Conservation (phyloP, 2,329 filamentous ascomycete species). For the Stagonosporopsis vannaccii region DNA sequence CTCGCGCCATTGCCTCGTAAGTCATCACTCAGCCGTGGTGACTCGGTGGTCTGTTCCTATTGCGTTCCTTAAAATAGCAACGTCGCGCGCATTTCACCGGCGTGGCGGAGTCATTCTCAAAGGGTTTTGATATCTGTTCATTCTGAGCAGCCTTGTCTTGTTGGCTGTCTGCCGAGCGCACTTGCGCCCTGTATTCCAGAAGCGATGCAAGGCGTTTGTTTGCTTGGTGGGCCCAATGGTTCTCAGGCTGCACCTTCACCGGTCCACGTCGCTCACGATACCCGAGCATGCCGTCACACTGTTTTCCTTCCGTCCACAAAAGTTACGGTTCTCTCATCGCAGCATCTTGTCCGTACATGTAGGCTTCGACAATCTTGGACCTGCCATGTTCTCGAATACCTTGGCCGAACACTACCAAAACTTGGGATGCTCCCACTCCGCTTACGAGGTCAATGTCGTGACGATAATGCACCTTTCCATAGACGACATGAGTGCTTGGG, state of each 20-base stretch:
- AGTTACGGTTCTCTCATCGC: constrained; percentile 40
- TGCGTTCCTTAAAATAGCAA: constrained; percentile 36
- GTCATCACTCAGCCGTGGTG: constrained; percentile 1
- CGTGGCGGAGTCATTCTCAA: constrained; percentile 34
- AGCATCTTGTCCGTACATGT: constrained; percentile 24
- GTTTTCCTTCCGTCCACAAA: constrained; percentile 38
- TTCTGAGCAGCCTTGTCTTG: constrained; percentile 32
- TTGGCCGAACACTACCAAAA: constrained; percentile 21
- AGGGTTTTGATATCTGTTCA: constrained; percentile 32
- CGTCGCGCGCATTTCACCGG: constrained; percentile 36
- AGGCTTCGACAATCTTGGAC: constrained; percentile 32
- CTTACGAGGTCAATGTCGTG: constrained; percentile 22
- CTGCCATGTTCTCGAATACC: constrained; percentile 34
- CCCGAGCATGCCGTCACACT: constrained; percentile 30
- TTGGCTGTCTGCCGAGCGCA: constrained; percentile 25
- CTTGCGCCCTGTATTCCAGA: constrained; percentile 20
- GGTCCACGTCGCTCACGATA: constrained; percentile 26
- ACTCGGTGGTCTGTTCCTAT: constrained; percentile 18
- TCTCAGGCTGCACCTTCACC: constrained; percentile 29
- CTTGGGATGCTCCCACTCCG: constrained; percentile 9
- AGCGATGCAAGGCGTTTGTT: constrained; percentile 26
- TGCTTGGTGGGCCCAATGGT: constrained; percentile 26
- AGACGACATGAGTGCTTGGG: constrained; percentile 41
- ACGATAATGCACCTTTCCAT: constrained; percentile 28
- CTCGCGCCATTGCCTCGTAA: constrained; percentile 58